phyloP scores from a whole-genome alignment of 768 basidiomycete genomes.

The Rhodotorula toruloides region DNA sequence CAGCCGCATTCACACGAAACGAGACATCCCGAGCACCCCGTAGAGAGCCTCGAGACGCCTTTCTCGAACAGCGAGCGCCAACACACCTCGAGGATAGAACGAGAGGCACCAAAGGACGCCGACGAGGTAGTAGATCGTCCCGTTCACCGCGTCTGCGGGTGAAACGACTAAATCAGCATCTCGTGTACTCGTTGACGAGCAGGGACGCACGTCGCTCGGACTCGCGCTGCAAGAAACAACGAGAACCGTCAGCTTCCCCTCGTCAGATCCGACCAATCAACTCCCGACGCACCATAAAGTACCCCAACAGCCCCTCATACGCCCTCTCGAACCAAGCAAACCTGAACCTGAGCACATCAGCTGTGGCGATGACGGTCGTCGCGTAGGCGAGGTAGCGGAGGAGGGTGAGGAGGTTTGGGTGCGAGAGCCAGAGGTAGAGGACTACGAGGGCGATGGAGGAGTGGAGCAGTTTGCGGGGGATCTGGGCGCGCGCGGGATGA shows the following conservation, averaged over 20 bases:
- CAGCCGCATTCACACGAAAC: neutral
- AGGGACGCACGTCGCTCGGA: slow-evolving; percentile 18
- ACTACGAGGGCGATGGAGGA: slow-evolving; percentile 33
- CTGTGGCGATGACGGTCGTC: slow-evolving; percentile 29
- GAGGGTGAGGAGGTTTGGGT: slow-evolving; percentile 29
- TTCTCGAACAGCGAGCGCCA: neutral
- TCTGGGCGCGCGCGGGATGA: slow-evolving; percentile 1
- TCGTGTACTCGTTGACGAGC: neutral
- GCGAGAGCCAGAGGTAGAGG: slow-evolving; percentile 33
- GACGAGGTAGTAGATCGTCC: slow-evolving; percentile 42
- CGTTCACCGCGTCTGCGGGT: slow-evolving; percentile 19
- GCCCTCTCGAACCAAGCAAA: slow-evolving; percentile 23
- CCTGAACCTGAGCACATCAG: slow-evolving; percentile 39
- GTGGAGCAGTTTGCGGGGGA: slow-evolving; percentile 41
- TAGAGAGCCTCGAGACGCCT: neutral
- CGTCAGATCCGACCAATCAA: too few species aligned
- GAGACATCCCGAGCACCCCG: neutral
- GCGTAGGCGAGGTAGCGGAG: slow-evolving; percentile 15
- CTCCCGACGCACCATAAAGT: slow-evolving; percentile 32
- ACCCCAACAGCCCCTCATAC: slow-evolving; percentile 35
- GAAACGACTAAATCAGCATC: neutral
- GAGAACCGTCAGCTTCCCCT: too few species aligned
- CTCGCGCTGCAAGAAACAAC: slow-evolving; percentile 22
- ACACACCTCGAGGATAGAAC: slow-evolving; percentile 41
- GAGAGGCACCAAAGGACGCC: slow-evolving; percentile 39